Evolutionary conservation across 148 eudicot genomes (phyloP), one percentile per base, ranked within the genome.

Genomic region (Rhododendron ferrugineum): DNA sequence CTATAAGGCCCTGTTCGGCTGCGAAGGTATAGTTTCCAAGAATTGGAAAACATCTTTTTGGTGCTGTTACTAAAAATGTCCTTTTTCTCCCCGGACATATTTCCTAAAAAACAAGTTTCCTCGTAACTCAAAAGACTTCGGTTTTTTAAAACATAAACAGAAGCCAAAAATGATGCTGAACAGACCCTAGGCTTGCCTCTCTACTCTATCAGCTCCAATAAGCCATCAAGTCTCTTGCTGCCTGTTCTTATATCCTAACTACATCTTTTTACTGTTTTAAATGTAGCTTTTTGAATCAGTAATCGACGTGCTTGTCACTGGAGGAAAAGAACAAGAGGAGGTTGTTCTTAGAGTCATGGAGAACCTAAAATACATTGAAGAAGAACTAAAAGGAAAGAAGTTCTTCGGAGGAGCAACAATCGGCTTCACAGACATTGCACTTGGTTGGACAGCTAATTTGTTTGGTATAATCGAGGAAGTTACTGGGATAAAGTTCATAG

Each of bases 341-440:
- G 86, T 78, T 4, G 34, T 86, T 62, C 68, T 13, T n/a, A 46
- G 8, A 6, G 84, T 80, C 4, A 22, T 32, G n/a, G 84, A 50
- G 78, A 83, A 88, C 83, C 75, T 88, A 56, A 84, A 84, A 36
- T 20, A 79, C 83, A 72, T 88, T 2, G 90, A 88, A 83, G 77
- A 79, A 34, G 54, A 47, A 11, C 78, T 88, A 1, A 80, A 86
- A 44, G 88, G 74, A 66, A 88, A 84, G 58, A 88, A 84, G 79
- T 89, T 84, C 80, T 89, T 89, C 5, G 85, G 85, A 5, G 90
- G 90, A n/a, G 89, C 87, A 58, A 64, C 72, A n/a, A 82, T 89
- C 8, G 88, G 88, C 32, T 86, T 84, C 79, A 80, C 82, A 3
- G 90, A 89, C 64, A 22, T 89, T 78, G 90, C 87, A 70, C 42